Evolutionary conservation across 306 rosid species (phyloP).

Genomic region (Castanopsis chinensis): DNA sequence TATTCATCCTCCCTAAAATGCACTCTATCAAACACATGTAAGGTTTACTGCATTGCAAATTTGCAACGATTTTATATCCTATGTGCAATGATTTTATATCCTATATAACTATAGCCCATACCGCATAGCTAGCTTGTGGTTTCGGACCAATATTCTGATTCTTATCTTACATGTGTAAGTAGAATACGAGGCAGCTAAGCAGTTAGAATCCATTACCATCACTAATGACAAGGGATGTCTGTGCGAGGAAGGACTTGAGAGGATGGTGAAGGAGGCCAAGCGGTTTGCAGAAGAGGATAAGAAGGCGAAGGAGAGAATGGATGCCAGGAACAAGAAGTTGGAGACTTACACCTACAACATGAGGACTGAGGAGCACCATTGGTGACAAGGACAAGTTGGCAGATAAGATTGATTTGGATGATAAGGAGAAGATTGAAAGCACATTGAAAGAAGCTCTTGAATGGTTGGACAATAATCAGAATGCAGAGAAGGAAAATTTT

Average conservation of each 20-base stretch:
- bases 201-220: slow-evolving; percentile 47
- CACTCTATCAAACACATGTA: too few species aligned
- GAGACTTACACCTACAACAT: slow-evolving; percentile 48
- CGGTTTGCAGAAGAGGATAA: slow-evolving; percentile 54
- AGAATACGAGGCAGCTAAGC: slow-evolving; percentile 50
- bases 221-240: slow-evolving; percentile 56
- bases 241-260: slow-evolving; percentile 52
- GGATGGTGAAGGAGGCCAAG: slow-evolving; percentile 57
- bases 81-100: not conserved
- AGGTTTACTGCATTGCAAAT: not conserved
- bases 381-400: slow-evolving; percentile 29
- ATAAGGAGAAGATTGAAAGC: slow-evolving; percentile 45
- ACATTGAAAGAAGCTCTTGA: slow-evolving; percentile 41
- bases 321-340: slow-evolving; percentile 45
- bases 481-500: slow-evolving; percentile 38
- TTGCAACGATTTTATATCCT: not conserved
- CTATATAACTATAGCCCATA: not conserved
- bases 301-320: slow-evolving; percentile 40
- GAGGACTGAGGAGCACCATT: slow-evolving; percentile 46
- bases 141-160: not conserved
- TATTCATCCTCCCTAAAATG: too few species aligned
- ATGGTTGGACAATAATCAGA: slow-evolving; percentile 50
- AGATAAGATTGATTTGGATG: slow-evolving; percentile 42
- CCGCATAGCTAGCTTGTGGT: not conserved
- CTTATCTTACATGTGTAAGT: not conserved